Base-by-base conservation (phyloP, 2,329 filamentous ascomycete species). In the Chrysoporthe cubensis region DNA sequence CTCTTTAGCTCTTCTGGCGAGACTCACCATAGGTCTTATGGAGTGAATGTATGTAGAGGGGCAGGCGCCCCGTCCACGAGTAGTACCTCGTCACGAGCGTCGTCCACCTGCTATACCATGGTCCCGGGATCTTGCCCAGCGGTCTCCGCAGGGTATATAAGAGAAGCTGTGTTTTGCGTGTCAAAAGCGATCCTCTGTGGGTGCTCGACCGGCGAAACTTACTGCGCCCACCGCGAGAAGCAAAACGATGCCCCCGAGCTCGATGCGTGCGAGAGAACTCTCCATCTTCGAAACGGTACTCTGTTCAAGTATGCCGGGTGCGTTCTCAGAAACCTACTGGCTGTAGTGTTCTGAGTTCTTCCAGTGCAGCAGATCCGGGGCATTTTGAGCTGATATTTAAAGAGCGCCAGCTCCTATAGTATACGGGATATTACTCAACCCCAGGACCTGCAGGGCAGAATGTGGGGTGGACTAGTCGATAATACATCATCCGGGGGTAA, bases 271-370 rank as follows among this genome's bases (percentile, higher is more conserved):
- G 4, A 76, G 71, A 62, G 82, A 81, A 69, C 80, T 77, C 70
- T 82, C 80, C 67, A 78, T 77, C 9, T 81, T 80, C 21, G 2
- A 13, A 4, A 32, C 6, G 8, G 37, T 32, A 21, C 6, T 16
- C 13, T 1, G 37, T 34, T 54, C 21, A 26, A 50, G n/a, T 50
- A 11, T 26, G 26, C 26, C 26, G 26, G 26, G 0, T 26, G 26
- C 2, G 26, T 26, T 26, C 26, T 26, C 26, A 26, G 26, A 26
- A 26, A 26, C 0, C 26, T 0, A 2, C 26, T 26, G 26, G 26
- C 26, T 26, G 26, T 26, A 26, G 26, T 26, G 26, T 26, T 26
- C 26, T 26, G 26, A 21, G 21, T 21, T 21, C 21, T 21, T 26
- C 26, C 2, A 26, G 26, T 2, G 26, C 26, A 26, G 26, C 26